These are phyloP conservation scores for Trametes pubescens DNA, from an alignment of 1,284 basidiomycete genomes.

Conservation along the genomic window DNA sequence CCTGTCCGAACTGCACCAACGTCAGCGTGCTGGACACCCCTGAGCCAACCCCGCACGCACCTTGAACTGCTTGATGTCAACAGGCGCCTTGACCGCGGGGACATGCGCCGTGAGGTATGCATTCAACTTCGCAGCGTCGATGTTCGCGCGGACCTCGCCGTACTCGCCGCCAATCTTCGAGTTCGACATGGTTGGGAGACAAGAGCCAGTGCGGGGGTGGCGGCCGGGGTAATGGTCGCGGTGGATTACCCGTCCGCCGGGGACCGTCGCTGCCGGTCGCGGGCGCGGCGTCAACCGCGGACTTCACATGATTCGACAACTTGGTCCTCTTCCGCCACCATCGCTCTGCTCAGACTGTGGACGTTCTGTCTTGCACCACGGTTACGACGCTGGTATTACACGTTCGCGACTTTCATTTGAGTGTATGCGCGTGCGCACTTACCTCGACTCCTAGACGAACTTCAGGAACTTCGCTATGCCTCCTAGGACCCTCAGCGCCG, in stretches of 20 bases:
- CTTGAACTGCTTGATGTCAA: constrained; percentile 92
- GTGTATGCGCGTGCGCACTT: too few species aligned
- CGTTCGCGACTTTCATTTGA: too few species aligned
- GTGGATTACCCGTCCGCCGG: constrained; percentile 10
- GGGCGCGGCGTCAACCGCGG: background rate
- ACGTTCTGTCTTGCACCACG: too few species aligned
- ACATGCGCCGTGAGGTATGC: constrained; percentile 72
- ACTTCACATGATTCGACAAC: constrained; percentile 6
- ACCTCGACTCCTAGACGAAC: too few species aligned
- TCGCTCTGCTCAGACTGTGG: background rate
- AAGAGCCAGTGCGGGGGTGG: constrained; percentile 11
- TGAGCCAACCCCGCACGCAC: constrained; percentile 51
- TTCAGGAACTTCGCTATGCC: too few species aligned
- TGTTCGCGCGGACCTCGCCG: constrained; percentile 74
- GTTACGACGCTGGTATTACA: too few species aligned
- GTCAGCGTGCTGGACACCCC: background rate
- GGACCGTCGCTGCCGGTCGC: constrained; percentile 18
- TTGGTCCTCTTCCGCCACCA: constrained; percentile 9
- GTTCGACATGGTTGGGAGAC: constrained; percentile 32
- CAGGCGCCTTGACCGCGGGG: constrained; percentile 66
- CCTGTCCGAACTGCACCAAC: constrained; percentile 81
- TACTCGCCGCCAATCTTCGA: constrained; percentile 74
- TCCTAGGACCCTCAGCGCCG: too few species aligned
- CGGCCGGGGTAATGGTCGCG: constrained; percentile 12
- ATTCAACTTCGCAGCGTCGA: constrained; percentile 74